Percentiles rank a stretch among this genome's conserved stretches.
phyloP scores from a whole-genome alignment of 169 alveolate species.

The Ichthyophthirius multifiliis region DNA sequence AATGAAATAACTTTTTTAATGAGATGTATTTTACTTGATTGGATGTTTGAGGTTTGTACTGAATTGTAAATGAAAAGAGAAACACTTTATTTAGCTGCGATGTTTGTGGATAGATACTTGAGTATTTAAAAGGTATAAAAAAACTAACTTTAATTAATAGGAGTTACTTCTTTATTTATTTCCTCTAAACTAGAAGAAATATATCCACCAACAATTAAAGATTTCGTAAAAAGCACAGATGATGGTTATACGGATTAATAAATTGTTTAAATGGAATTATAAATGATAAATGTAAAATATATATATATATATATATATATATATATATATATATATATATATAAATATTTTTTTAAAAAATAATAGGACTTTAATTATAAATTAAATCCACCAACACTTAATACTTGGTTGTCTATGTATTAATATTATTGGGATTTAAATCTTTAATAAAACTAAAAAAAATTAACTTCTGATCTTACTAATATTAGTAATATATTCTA shows the following conservation, averaged over 20 bases:
- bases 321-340: not conserved
- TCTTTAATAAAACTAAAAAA: slow-evolving; percentile 4
- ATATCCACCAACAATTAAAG: slow-evolving; percentile 37
- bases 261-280: slow-evolving; percentile 49
- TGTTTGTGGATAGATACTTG: slow-evolving; percentile 60
- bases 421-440: slow-evolving; percentile 71
- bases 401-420: slow-evolving; percentile 50
- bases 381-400: slow-evolving; percentile 54
- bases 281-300: slow-evolving; percentile 22
- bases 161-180: slow-evolving; percentile 66
- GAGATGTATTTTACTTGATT: slow-evolving; percentile 71
- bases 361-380: slow-evolving; percentile 41
- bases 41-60: slow-evolving; percentile 83
- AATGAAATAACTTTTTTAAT: slow-evolving; percentile 45
- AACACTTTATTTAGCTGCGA: slow-evolving; percentile 61
- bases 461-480: too few species aligned
- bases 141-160: slow-evolving; percentile 57
- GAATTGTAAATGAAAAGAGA: slow-evolving; percentile 63
- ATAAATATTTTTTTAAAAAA: not conserved
- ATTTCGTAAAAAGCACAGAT: slow-evolving; percentile 60
- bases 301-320: not conserved
- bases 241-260: slow-evolving; percentile 43
- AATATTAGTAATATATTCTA: too few species aligned
- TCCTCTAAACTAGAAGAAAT: slow-evolving; percentile 77
- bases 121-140: slow-evolving; percentile 31